These are phyloP conservation scores for Gremmenia infestans DNA, from an alignment of 2,329 filamentous ascomycete species.

Conservation along the genomic window DNA sequence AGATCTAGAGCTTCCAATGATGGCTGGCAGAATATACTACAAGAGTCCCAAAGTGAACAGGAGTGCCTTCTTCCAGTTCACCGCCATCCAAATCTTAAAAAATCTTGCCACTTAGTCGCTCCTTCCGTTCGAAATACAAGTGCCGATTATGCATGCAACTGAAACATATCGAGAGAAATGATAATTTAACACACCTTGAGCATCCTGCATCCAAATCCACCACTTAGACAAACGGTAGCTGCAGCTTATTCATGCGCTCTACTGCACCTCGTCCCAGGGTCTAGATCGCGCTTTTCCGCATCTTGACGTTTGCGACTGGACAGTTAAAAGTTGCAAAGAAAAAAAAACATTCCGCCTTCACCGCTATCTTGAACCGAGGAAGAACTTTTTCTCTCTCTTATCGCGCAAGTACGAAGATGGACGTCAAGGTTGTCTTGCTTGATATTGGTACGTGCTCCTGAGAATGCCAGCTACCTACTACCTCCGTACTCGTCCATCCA, in stretches of 20 bases:
- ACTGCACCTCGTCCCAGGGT: neutral
- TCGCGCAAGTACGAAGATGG: neutral
- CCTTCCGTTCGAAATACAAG: neutral
- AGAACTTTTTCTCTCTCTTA: neutral
- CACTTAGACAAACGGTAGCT: neutral
- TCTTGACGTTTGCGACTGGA: slow-evolving; percentile 19
- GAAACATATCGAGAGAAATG: no score
- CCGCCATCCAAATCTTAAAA: slow-evolving; percentile 25
- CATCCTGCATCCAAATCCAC: neutral
- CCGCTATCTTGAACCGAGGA: slow-evolving; percentile 12
- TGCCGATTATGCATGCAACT: neutral
- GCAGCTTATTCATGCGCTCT: neutral
- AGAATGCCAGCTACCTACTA: neutral
- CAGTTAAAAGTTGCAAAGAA: neutral
- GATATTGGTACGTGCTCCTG: slow-evolving; percentile 31
- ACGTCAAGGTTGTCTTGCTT: slow-evolving; percentile 25
- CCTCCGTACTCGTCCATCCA: no score
- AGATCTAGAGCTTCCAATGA: no score
- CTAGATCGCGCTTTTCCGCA: slow-evolving; percentile 13
- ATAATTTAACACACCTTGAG: neutral
- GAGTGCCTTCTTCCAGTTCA: slow-evolving; percentile 10
- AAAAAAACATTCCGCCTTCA: slow-evolving; percentile 15
- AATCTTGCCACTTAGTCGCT: neutral
- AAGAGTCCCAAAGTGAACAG: neutral
- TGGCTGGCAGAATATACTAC: no score